Conservation (phyloP, 176 grass and related monocot genomes). For the Cenchrus purpureus region DNA sequence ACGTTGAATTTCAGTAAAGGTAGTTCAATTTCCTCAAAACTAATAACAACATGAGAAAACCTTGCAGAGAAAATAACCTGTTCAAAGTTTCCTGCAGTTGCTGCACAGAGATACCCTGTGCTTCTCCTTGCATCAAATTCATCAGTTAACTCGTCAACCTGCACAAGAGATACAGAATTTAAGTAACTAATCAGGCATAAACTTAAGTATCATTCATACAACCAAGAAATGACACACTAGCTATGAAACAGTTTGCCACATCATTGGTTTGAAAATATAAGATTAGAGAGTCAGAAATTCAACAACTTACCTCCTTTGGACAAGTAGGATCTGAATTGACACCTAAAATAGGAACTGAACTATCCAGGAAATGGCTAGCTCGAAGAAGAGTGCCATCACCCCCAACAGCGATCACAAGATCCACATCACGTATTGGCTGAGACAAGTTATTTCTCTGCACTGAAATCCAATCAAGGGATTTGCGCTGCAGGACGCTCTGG, state of each 20-base stretch:
- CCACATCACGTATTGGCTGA: conserved; percentile 63
- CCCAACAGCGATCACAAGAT: conserved; percentile 87
- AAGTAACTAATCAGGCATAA: conserved; percentile 13
- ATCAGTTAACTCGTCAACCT: conserved; percentile 84
- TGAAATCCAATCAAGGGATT: conserved; percentile 58
- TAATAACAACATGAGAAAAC: conserved; percentile 7
- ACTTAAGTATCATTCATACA: conserved; percentile 10
- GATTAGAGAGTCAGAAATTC: neutral
- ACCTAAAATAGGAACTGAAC: conserved; percentile 78
- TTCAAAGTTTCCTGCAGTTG: conserved; percentile 77
- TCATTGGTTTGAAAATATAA: conserved; percentile 9
- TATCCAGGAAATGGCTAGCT: conserved; percentile 80
- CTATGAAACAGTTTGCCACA: neutral
- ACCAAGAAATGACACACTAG: neutral
- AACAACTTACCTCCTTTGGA: conserved; percentile 60
- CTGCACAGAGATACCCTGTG: conserved; percentile 93
- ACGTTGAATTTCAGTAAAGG: neutral
- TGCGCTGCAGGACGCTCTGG: conserved; percentile 53
- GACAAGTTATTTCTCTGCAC: conserved; percentile 66
- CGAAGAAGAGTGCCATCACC: conserved; percentile 89
- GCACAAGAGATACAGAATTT: conserved; percentile 31
- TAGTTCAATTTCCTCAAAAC: neutral
- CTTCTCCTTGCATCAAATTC: conserved; percentile 95
- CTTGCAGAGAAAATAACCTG: conserved; percentile 48
- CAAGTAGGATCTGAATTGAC: conserved; percentile 95